Percentiles rank a stretch among this genome's conserved stretches.
These are phyloP conservation scores for Trichosporon asahii DNA, from an alignment of 1,284 basidiomycete species.

Conservation along the genomic window DNA sequence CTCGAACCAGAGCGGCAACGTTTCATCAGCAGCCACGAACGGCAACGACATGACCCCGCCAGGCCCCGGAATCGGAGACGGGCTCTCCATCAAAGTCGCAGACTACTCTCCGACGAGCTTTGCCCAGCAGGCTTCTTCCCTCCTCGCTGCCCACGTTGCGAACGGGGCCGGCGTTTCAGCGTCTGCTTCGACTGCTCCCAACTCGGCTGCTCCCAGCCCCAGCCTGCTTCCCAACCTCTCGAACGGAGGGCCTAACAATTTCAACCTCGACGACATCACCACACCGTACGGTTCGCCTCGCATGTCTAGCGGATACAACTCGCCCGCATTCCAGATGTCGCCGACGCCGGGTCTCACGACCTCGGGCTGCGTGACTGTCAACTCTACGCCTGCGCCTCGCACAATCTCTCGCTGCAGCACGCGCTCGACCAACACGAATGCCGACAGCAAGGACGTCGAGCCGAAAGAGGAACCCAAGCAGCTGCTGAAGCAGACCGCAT, in stretches of 20 bases:
- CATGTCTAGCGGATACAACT: slow-evolving; percentile 16
- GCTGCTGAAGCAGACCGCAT: slow-evolving; percentile 4
- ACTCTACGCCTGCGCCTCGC: slow-evolving; percentile 20
- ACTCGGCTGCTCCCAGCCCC: neutral
- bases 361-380: slow-evolving; percentile 13
- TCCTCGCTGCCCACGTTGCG: slow-evolving; percentile 4
- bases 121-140: neutral
- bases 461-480: slow-evolving; percentile 1
- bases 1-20: neutral
- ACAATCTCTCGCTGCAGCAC: slow-evolving; percentile 24
- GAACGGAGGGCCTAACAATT: slow-evolving; percentile 14
- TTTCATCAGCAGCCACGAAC: neutral
- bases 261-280: slow-evolving; percentile 20
- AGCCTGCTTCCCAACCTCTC: neutral
- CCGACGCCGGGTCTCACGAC: slow-evolving; percentile 23
- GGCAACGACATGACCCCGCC: neutral
- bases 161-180: neutral
- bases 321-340: slow-evolving; percentile 23
- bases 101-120: neutral
- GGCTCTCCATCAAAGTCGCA: slow-evolving; percentile 2
- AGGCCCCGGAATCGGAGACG: slow-evolving; percentile 2
- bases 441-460: neutral
- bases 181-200: neutral
- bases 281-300: neutral
- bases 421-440: slow-evolving; percentile 15